A percentile compares a stretch with the other conserved stretches of the same genome.
Conservation (phyloP, 2,329 filamentous ascomycete genomes). For the Pseudogymnoascus sp. region DNA sequence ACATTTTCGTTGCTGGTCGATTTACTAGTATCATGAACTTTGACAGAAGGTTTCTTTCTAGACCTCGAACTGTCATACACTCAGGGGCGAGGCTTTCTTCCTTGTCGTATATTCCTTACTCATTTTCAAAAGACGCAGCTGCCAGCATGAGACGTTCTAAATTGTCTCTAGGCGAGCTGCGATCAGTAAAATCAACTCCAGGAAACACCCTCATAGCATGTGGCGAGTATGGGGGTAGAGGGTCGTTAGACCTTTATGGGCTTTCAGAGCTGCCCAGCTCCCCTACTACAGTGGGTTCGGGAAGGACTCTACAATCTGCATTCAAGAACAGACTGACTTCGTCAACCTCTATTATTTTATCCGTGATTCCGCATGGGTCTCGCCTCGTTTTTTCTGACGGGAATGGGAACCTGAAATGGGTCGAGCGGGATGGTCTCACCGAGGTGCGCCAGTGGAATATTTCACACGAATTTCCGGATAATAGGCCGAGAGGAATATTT, state of each 20-base stretch:
- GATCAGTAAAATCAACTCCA: constrained; percentile 41
- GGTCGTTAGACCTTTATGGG: constrained; percentile 80
- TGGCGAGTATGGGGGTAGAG: constrained; percentile 86
- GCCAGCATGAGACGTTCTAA: constrained; percentile 48
- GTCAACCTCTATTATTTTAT: constrained; percentile 70
- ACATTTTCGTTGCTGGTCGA: constrained; percentile 81
- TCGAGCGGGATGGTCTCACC: constrained; percentile 71
- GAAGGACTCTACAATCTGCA: constrained; percentile 37
- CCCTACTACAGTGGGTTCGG: constrained; percentile 24
- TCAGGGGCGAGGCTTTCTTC: constrained; percentile 74
- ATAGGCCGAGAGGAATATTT: constrained; percentile 40
- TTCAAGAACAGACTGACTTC: constrained; percentile 79
- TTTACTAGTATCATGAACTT: constrained; percentile 87
- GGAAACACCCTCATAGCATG: constrained; percentile 68
- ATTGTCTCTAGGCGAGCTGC: constrained; percentile 46
- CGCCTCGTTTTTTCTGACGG: constrained; percentile 77
- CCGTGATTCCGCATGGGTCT: constrained; percentile 72
- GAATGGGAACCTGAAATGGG: constrained; percentile 78
- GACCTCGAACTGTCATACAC: constrained; percentile 67
- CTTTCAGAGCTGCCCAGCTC: constrained; percentile 33
- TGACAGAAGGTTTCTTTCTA: constrained; percentile 76
- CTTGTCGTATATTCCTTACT: constrained; percentile 59
- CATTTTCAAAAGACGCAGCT: constrained; percentile 53
- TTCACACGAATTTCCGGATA: constrained; percentile 42
- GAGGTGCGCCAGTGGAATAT: constrained; percentile 47